A percentile compares a stretch with the other conserved stretches of the same genome.
Conservation (phyloP, 345 rosid species). For the Citropsis articulata region DNA sequence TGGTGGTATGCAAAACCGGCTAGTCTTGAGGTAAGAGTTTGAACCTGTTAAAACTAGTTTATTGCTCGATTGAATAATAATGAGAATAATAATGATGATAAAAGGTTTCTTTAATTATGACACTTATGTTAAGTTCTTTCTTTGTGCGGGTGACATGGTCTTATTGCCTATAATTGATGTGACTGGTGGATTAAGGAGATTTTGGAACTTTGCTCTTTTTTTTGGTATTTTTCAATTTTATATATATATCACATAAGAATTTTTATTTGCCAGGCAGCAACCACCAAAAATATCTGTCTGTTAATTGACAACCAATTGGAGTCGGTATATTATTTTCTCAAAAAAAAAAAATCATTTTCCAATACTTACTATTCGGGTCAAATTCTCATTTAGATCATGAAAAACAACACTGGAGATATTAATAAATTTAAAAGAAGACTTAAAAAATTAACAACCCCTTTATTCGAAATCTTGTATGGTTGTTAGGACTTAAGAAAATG, state of each 20-base stretch:
- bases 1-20: not conserved
- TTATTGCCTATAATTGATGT: not conserved
- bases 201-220: no score
- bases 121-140: not conserved
- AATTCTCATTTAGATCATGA: not conserved
- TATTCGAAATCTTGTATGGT: not conserved
- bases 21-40: constrained; percentile 7
- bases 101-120: constrained; percentile 6
- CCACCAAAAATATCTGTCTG: not conserved
- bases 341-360: not conserved
- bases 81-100: not conserved
- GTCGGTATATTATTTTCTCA: not conserved
- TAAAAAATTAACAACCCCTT: not conserved
- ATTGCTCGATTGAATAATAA: constrained; percentile 13
- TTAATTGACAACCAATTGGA: not conserved
- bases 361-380: not conserved
- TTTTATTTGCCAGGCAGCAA: no score
- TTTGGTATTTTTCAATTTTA: not conserved
- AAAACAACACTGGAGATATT: not conserved
- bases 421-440: not conserved
- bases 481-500: constrained; percentile 1
- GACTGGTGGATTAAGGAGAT: not conserved
- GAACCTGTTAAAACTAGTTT: not conserved
- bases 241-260: no score
- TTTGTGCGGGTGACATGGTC: not conserved